Percentiles rank a stretch among this genome's conserved stretches.
phyloP scores from a whole-genome alignment of 2,329 filamentous ascomycete genomes.

The Nectriaceae sp. region DNA sequence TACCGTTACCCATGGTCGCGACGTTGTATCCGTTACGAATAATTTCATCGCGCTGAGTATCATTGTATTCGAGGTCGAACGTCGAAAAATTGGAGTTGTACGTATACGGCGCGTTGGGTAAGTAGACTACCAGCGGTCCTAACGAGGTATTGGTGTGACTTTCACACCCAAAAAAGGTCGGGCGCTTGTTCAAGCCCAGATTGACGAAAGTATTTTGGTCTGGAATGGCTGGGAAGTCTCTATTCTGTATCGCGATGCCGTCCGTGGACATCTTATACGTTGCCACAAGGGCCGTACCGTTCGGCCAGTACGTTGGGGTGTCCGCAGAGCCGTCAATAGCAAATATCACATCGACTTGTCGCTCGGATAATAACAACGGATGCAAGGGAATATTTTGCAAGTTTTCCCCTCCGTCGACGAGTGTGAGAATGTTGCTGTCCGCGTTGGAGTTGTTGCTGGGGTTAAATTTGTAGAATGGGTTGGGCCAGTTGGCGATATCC shows the following conservation, averaged over 20 bases:
- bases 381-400: conserved; percentile 78
- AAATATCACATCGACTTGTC: conserved; percentile 77
- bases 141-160: conserved; percentile 36
- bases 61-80: conserved; percentile 64
- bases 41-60: conserved; percentile 67
- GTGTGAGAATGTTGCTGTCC: conserved; percentile 55
- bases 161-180: conserved; percentile 83
- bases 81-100: conserved; percentile 74
- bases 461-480: conserved; percentile 73
- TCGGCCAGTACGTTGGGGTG: conserved; percentile 69
- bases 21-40: conserved; percentile 80
- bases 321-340: conserved; percentile 79
- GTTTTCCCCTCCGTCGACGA: conserved; percentile 80
- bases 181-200: conserved; percentile 69
- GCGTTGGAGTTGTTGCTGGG: conserved; percentile 60
- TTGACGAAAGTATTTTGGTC: conserved; percentile 79
- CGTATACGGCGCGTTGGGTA: conserved; percentile 79
- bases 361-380: conserved; percentile 73
- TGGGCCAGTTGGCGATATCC: conserved; percentile 76
- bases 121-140: conserved; percentile 73
- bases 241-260: conserved; percentile 59
- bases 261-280: conserved; percentile 70
- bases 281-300: conserved; percentile 73
- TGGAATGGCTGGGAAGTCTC: conserved; percentile 71
- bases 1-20: no score